Base-by-base conservation (phyloP, 176 grass and related monocot species). In the Neostapfia colusana region DNA sequence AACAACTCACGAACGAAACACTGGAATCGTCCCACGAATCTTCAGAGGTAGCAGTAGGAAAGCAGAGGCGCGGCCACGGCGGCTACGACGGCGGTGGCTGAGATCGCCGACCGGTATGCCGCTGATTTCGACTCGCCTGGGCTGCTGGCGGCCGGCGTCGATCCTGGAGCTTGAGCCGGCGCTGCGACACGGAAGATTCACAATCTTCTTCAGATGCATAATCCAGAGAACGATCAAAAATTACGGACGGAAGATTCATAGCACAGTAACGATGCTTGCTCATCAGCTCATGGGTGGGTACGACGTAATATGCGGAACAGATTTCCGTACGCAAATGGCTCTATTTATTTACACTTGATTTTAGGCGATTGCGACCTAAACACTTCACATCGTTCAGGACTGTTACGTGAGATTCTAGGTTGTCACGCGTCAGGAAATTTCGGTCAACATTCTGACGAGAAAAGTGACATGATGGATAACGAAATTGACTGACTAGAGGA, bases 21-120 rank as follows among this genome's bases (percentile, higher is more conserved):
- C 75, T 27, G 31, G 68, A 69, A 69, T 20, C 15, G 50, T 7
- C 50, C 3, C 1, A 0, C 2, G 37, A 31, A 31, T 79, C 40
- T 65, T 84, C 65, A 88, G 70, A 84, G 63, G 39, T n/a, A 75
- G 40, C 49, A 65, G 76, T 70, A 65, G 12, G 76, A 75, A 11
- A 88, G 81, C n/a, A 88, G 70, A 34, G 64, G 17, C 5, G 64
- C 70, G 5, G 23, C 45, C 56, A 80, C 23, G 2, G 38, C 8
- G 3, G 70, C 46, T 13, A 80, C 24, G 2, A 76, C 0, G 13
- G 54, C 8, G 8, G 50, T 31, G 7, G 39, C 21, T 0, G 86
- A 75, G 56, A 80, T 10, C 0, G 75, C 27, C 2, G 76, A 70
- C 4, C 27, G 38, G 55, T 21, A 31, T 14, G 81, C 81, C 3